Base-by-base conservation (phyloP, 2,329 filamentous ascomycete genomes). In the Diaporthe vexans region DNA sequence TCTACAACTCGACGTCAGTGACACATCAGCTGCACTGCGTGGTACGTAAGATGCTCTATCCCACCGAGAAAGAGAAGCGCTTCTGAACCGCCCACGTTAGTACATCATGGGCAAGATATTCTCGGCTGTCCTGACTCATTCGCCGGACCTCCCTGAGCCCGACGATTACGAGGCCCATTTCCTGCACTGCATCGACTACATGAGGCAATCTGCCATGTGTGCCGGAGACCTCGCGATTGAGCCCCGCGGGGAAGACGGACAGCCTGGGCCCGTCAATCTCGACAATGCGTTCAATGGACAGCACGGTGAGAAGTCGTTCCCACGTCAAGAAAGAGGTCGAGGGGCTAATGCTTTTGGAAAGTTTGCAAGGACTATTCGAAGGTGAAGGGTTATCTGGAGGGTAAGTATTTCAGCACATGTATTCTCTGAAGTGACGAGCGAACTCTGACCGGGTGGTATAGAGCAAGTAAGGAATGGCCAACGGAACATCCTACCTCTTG, bases 21-120 rank as follows among this genome's bases (percentile, higher is more conserved):
- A 85, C 83, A 7, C 84, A 85, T 75, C 83, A 85, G 76, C 76
- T 85, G 33, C 84, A 85, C 74, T 85, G 83, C 61, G 80, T 85
- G 1, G 82, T 84, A 76, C 72, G 81, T 68, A 15, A 10, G 3
- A 37, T 10, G 13, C 24, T 10, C 5, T 58, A 11, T 26, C 10
- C 35, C 24, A 1, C 17, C 48, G 1, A 24, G 2, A 10, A 51
- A 26, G 3, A 19, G 43, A n/a, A n/a, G 4, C n/a, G 17, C n/a
- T 4, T 5, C 59, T 73, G 6, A 70, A 19, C 8, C 8, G 46
- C 37, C 11, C 37, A 48, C n/a, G 9, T 6, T 24, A 82, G 80
- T 81, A 81, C 71, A 82, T 82, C 78, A 83, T 83, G 79, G 81
- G 78, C 7, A 78, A 78, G 19, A 81, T 83, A 52, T 83, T 81